phyloP scores from a whole-genome alignment of 2,329 filamentous ascomycete species.

The Exserohilum turcica region DNA sequence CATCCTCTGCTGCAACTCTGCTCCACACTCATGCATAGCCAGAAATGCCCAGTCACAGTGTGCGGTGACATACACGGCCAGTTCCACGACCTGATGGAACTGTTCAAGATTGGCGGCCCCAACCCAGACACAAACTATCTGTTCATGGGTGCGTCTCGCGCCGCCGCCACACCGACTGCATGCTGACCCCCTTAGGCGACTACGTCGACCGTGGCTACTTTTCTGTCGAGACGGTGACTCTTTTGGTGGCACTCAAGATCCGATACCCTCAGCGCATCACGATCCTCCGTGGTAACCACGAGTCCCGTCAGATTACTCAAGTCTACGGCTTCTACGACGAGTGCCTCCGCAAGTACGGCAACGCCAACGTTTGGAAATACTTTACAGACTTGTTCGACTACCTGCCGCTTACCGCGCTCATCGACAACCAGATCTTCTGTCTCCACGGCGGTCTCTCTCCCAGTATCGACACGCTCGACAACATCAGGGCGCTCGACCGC shows the following conservation, averaged over 20 bases:
- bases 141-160: constrained; percentile 77
- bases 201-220: constrained; percentile 99
- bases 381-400: constrained; percentile 81
- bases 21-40: constrained; percentile 23
- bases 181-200: constrained; percentile 68
- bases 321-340: constrained; percentile 62
- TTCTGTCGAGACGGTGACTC: constrained; percentile 95
- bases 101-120: constrained; percentile 97
- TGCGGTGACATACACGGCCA: constrained; percentile 99
- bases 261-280: constrained; percentile 98
- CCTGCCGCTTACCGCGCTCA: constrained; percentile 73
- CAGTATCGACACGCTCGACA: constrained; percentile 75
- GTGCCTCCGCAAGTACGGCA: constrained; percentile 52
- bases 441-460: constrained; percentile 74
- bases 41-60: constrained; percentile 97
- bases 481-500: constrained; percentile 60
- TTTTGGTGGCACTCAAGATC: constrained; percentile 96
- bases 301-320: constrained; percentile 77
- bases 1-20: not conserved
- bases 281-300: constrained; percentile 91
- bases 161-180: not conserved
- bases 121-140: constrained; percentile 99
- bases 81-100: constrained; percentile 98
- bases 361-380: constrained; percentile 78
- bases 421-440: constrained; percentile 75